Percentiles rank a stretch among this genome's conserved stretches.
phyloP scores from a whole-genome alignment of 2,329 filamentous ascomycete genomes.

The Microcyclosporella mali region DNA sequence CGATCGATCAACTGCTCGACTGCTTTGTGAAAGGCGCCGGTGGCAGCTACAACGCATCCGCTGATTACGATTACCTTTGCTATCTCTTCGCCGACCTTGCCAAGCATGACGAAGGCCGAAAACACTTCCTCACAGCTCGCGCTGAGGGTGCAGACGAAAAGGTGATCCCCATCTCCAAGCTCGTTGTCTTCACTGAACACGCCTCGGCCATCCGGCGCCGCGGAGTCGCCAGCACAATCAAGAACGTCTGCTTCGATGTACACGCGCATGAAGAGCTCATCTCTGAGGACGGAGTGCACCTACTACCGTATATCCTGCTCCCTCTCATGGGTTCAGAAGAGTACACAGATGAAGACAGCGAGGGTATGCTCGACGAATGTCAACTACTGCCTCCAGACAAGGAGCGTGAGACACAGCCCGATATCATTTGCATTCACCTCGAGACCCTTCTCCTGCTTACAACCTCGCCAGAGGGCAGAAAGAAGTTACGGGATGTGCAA shows the following conservation, averaged over 20 bases:
- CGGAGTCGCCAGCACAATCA: constrained; percentile 94
- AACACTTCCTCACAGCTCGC: constrained; percentile 42
- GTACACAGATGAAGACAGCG: constrained; percentile 77
- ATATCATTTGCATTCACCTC: constrained; percentile 78
- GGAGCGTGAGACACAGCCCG: constrained; percentile 67
- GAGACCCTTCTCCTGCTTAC: constrained; percentile 82
- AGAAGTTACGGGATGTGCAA: constrained; percentile 66
- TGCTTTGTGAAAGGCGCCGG: constrained; percentile 90
- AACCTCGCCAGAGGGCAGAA: constrained; percentile 67
- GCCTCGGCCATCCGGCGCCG: constrained; percentile 73
- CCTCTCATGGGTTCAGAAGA: constrained; percentile 85
- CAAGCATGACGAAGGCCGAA: constrained; percentile 63
- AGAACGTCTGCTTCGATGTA: constrained; percentile 84
- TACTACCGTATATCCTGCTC: constrained; percentile 81
- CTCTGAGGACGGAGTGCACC: constrained; percentile 60
- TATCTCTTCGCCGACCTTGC: constrained; percentile 92
- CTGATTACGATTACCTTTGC: constrained; percentile 85
- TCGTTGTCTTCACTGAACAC: constrained; percentile 92
- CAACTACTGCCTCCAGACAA: constrained; percentile 89
- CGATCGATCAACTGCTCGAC: constrained; percentile 88
- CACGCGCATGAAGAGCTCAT: constrained; percentile 62
- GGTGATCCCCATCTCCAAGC: constrained; percentile 81
- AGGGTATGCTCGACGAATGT: constrained; percentile 81
- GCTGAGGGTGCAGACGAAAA: constrained; percentile 48
- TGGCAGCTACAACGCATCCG: constrained; percentile 73